Evolutionary conservation across 495 filamentous ascomycete species (phyloP).

Genomic region (Penicillium tannophilum): DNA sequence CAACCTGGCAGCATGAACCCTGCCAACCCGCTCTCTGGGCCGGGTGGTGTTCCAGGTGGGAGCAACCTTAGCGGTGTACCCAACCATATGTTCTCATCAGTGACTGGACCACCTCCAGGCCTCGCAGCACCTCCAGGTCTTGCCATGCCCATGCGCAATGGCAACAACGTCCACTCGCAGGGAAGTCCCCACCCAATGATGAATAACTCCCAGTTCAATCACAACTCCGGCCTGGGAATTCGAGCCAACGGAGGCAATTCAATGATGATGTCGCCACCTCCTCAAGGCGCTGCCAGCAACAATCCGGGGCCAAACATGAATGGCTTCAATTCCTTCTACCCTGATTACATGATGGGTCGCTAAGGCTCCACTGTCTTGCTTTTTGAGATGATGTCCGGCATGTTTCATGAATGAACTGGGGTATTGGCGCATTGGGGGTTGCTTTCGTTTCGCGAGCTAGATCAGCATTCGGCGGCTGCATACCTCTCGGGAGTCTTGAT

Average conservation of each 20-base stretch:
- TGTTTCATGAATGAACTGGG: slow-evolving; percentile 49
- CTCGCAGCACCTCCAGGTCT: slow-evolving; percentile 71
- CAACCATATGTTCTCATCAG: slow-evolving; percentile 65
- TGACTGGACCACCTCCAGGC: slow-evolving; percentile 75
- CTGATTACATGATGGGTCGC: slow-evolving; percentile 64
- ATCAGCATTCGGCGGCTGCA: slow-evolving; percentile 52
- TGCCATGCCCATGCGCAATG: slow-evolving; percentile 43
- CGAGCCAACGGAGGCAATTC: slow-evolving; percentile 44
- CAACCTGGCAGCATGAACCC: slow-evolving; percentile 61
- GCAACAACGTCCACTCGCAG: slow-evolving; percentile 33
- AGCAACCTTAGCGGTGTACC: slow-evolving; percentile 59
- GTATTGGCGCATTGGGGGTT: slow-evolving; percentile 49
- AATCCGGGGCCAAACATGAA: slow-evolving; percentile 44
- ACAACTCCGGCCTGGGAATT: slow-evolving; percentile 49
- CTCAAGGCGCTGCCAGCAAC: slow-evolving; percentile 40
- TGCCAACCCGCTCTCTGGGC: slow-evolving; percentile 51
- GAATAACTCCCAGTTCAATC: slow-evolving; percentile 39
- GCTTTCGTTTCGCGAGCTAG: slow-evolving; percentile 45
- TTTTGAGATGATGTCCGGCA: slow-evolving; percentile 49
- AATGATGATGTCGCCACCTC: slow-evolving; percentile 46
- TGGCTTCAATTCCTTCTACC: slow-evolving; percentile 51
- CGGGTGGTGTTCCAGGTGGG: slow-evolving; percentile 47
- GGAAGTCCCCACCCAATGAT: slow-evolving; percentile 40
- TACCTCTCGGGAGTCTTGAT: slow-evolving; percentile 48
- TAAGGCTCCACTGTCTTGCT: slow-evolving; percentile 35